These are phyloP conservation scores for Daldinia grandis DNA, from an alignment of 495 filamentous ascomycete genomes.

Conservation along the genomic window DNA sequence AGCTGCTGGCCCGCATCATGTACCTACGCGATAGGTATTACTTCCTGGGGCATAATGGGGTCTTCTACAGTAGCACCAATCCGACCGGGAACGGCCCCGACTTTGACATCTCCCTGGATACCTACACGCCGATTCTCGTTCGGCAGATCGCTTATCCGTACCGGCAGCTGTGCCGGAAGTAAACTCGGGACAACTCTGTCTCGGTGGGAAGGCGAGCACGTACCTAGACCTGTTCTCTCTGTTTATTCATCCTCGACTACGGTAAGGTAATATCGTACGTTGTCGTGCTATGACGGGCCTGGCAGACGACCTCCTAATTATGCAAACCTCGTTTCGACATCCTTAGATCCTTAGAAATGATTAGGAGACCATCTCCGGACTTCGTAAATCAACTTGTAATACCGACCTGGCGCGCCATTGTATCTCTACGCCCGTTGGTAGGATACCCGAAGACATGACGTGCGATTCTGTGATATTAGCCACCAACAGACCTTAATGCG, in stretches of 20 bases:
- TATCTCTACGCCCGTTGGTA: background rate
- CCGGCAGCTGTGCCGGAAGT: slow-evolving; percentile 14
- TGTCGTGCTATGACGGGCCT: background rate
- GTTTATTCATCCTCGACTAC: background rate
- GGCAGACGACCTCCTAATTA: background rate
- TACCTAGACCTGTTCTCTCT: background rate
- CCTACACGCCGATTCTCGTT: slow-evolving; percentile 2
- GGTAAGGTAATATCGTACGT: background rate
- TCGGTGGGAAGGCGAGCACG: background rate
- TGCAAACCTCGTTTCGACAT: too few relatives aligned
- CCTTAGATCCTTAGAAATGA: background rate
- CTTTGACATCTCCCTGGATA: slow-evolving; percentile 1
- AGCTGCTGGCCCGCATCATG: background rate
- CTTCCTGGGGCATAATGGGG: slow-evolving; percentile 18
- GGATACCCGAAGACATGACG: background rate
- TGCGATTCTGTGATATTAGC: background rate
- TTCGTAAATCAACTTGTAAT: background rate
- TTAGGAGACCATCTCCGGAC: background rate
- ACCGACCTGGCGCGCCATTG: too few relatives aligned
- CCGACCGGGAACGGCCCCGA: background rate
- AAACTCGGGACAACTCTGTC: background rate
- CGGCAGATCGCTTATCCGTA: slow-evolving; percentile 13
- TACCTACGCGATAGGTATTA: background rate
- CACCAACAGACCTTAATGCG: background rate
- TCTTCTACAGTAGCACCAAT: slow-evolving; percentile 10